These are phyloP conservation scores for Brettanomyces naardenensis DNA, from an alignment of 805 yeast genomes.

Conservation along the genomic window DNA sequence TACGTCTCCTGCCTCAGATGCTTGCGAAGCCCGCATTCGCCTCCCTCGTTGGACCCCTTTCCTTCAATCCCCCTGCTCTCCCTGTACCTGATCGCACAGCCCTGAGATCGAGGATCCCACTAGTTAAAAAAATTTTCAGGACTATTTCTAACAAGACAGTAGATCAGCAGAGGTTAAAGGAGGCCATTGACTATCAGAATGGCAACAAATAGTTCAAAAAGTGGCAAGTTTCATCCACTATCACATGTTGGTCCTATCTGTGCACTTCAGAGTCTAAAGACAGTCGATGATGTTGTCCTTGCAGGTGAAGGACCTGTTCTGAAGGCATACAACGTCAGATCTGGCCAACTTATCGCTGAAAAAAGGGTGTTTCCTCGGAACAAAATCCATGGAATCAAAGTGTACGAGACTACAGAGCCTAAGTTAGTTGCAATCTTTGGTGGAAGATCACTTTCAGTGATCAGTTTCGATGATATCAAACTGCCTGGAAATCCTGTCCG, in stretches of 20 bases:
- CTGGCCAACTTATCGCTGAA: constrained; percentile 25
- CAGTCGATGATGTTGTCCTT: constrained; percentile 27
- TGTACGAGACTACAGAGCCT: constrained; percentile 26
- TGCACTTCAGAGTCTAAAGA: constrained; percentile 37
- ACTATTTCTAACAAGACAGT: no score
- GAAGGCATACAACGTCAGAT: constrained; percentile 41
- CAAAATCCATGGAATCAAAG: constrained; percentile 73
- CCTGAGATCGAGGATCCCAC: no score
- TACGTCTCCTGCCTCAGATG: no score
- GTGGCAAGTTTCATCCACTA: constrained; percentile 6
- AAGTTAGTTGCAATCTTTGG: constrained; percentile 46
- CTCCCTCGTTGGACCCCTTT: no score
- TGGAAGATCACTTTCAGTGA: constrained; percentile 55
- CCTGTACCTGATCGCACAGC: no score
- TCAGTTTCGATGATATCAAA: constrained; percentile 24
- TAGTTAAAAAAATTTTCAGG: no score
- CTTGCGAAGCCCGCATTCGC: no score
- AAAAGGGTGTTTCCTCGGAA: constrained; percentile 54
- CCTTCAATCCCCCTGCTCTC: no score
- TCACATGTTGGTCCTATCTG: constrained; percentile 65
- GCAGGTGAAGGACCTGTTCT: constrained; percentile 71
- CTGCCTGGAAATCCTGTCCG: constrained; percentile 11
- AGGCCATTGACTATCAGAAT: no score
- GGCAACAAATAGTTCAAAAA: no score
- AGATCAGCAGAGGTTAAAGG: no score